Percentiles rank a stretch among this genome's conserved stretches.
These are phyloP conservation scores for Pleurotus cornucopiae DNA, from an alignment of 768 basidiomycete genomes.

Conservation along the genomic window DNA sequence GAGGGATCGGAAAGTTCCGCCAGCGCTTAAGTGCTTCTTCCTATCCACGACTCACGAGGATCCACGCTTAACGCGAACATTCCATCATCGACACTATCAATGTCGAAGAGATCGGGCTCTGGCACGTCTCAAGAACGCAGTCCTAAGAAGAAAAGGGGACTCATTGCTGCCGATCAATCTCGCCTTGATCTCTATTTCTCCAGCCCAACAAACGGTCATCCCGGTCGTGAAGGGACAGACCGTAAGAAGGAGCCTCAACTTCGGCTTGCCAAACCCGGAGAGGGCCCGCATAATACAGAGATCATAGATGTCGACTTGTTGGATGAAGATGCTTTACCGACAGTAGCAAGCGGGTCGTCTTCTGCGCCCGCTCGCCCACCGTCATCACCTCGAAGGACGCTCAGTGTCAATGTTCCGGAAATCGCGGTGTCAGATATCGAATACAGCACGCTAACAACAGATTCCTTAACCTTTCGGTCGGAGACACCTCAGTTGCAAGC, in stretches of 20 bases:
- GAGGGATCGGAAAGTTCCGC: background rate
- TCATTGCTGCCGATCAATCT: conserved; percentile 15
- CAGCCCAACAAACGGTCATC: conserved; percentile 16
- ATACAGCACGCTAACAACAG: conserved; percentile 36
- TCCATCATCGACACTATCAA: background rate
- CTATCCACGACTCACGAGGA: background rate
- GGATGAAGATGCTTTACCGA: conserved; percentile 6
- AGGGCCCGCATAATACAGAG: conserved; percentile 1
- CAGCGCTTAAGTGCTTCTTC: background rate
- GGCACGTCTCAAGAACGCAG: background rate
- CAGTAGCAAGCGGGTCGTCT: no score
- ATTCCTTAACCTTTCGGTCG: conserved; percentile 44
- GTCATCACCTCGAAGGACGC: no score
- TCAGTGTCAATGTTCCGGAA: no score
- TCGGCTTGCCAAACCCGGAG: conserved; percentile 5
- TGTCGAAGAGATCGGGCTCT: conserved; percentile 1
- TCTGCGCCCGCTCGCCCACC: no score
- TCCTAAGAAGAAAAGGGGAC: conserved; percentile 3
- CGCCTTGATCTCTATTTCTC: conserved; percentile 23
- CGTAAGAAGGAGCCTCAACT: background rate
- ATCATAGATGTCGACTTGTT: conserved; percentile 16
- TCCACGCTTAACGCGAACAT: background rate
- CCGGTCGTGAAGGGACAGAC: background rate
- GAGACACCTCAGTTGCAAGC: conserved; percentile 39
- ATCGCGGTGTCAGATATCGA: conserved; percentile 8